A percentile compares a stretch with the other conserved stretches of the same genome.
phyloP scores from a whole-genome alignment of 768 basidiomycete species.

The Gloeophyllum trabeum region DNA sequence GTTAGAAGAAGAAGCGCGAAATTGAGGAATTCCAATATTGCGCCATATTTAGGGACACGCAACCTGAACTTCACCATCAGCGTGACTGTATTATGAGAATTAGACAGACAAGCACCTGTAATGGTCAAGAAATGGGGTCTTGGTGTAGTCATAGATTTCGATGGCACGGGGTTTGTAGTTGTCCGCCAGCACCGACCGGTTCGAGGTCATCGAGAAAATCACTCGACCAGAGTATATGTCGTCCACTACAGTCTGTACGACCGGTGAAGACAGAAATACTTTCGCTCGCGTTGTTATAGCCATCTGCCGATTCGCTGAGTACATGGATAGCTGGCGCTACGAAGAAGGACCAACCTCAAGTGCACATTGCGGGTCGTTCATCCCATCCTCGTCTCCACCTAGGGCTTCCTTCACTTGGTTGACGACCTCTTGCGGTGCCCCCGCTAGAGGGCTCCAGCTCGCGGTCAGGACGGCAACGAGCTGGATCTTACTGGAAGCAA shows the following conservation, averaged over 20 bases:
- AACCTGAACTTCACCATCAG: constrained; percentile 30
- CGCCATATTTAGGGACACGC: constrained; percentile 73
- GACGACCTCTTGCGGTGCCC: constrained; percentile 56
- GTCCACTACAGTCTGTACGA: constrained; percentile 80
- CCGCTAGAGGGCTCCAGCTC: constrained; percentile 77
- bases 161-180: constrained; percentile 78
- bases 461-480: constrained; percentile 72
- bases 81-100: neutral
- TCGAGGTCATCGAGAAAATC: constrained; percentile 48
- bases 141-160: constrained; percentile 57
- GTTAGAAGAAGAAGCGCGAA: constrained; percentile 56
- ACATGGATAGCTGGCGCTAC: no score
- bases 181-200: constrained; percentile 75
- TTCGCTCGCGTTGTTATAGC: constrained; percentile 83
- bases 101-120: constrained; percentile 41
- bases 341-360: constrained; percentile 56
- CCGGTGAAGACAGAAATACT: constrained; percentile 68
- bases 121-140: constrained; percentile 71
- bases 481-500: constrained; percentile 65
- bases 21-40: constrained; percentile 69
- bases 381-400: constrained; percentile 47
- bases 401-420: constrained; percentile 51
- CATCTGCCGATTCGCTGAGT: no score
- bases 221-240: constrained; percentile 81
- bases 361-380: constrained; percentile 67